Evolutionary conservation across 1,284 basidiomycete genomes (phyloP), one percentile per base, ranked within the genome.

Genomic region (Leucoagaricus sp.): DNA sequence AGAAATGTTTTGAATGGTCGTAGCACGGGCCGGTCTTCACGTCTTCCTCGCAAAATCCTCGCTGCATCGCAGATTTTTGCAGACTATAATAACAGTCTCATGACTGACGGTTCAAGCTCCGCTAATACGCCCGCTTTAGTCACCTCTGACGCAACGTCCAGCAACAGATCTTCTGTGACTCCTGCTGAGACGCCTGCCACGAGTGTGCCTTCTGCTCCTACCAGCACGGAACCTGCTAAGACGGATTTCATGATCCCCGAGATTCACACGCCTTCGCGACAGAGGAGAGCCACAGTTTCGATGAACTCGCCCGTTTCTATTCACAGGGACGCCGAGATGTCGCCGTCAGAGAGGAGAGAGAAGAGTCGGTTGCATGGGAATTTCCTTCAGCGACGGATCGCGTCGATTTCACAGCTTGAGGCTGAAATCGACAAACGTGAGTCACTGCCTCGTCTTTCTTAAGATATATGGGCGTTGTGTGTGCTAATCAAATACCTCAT

Each of bases 41-140:
- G 83, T 23, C 68, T 82, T 12, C 84, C 86, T 4, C 82, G 84
- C 56, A 83, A 79, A 58, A 75, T 83, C 45, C 76, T 87, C n/a
- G 76, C 85, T 29, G 87, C 85, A 1, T 86, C 80, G 63, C 79
- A 89, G 67, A 89, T 91, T 44, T 90, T 90, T 64, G 73, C 49
- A n/a, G 55, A 57, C 4, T 57, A 57, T 25, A 57, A 57, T 31
- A 57, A 46, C 34, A 50, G 48, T 29, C 33, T 57, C 26, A 46
- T 51, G 49, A 21, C 17, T 15, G 55, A 51, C 13, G 55, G 51
- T 41, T 55, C 56, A 8, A 29, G 25, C 25, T 47, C 57, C 19
- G 36, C 45, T 9, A 26, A 52, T 50, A 45, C 49, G 15, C 21
- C 56, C 25, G 9, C 48, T 23, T 25, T 34, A n/a, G 28, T 17